A percentile compares a stretch with the other conserved stretches of the same genome.
phyloP scores from a whole-genome alignment of 2,329 filamentous ascomycete genomes.

The Onygenales sp. region DNA sequence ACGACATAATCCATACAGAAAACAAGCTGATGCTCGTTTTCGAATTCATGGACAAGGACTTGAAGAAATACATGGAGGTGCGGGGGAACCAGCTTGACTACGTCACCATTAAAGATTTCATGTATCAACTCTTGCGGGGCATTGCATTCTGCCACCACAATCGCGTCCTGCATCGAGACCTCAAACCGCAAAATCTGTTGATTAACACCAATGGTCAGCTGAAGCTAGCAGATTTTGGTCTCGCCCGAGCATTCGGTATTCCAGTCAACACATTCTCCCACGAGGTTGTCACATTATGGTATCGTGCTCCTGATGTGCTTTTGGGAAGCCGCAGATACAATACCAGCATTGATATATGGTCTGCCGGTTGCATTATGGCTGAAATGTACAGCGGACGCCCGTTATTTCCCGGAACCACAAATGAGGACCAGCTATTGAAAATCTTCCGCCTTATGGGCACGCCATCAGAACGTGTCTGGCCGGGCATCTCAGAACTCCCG shows the following conservation, averaged over 20 bases:
- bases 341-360: conserved; percentile 99
- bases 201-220: conserved; percentile 86
- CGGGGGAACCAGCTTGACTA: conserved; percentile 83
- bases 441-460: conserved; percentile 99
- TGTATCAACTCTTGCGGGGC: conserved; percentile 91
- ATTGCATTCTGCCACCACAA: conserved; percentile 99
- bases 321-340: conserved; percentile 93
- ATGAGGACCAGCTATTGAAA: conserved; percentile 92
- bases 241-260: conserved; percentile 90
- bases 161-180: conserved; percentile 84
- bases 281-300: conserved; percentile 96
- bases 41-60: conserved; percentile 95
- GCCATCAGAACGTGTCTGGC: conserved; percentile 90
- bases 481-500: conserved; percentile 84
- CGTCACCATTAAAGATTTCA: conserved; percentile 92
- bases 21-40: conserved; percentile 99
- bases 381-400: conserved; percentile 99
- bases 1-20: conserved; percentile 98
- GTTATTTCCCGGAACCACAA: conserved; percentile 92
- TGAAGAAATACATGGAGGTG: conserved; percentile 98
- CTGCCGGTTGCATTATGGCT: conserved; percentile 97
- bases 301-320: conserved; percentile 90
- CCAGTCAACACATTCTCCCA: conserved; percentile 99
- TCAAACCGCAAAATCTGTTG: conserved; percentile 93
- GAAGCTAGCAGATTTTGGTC: conserved; percentile 89